These are phyloP conservation scores for Mycena indigotica DNA, from an alignment of 768 basidiomycete species.

Conservation along the genomic window DNA sequence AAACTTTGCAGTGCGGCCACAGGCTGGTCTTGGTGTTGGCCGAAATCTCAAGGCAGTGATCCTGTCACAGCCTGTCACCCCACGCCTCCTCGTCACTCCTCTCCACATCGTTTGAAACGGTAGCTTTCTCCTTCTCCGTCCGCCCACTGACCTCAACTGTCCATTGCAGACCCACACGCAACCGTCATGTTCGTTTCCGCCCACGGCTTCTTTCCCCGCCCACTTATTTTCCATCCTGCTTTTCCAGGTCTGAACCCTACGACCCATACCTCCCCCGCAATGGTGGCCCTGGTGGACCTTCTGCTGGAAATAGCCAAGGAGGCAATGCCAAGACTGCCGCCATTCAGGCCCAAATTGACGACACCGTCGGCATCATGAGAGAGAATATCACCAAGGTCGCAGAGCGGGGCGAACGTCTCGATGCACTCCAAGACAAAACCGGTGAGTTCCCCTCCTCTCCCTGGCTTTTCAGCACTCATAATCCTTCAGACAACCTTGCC, in stretches of 20 bases:
- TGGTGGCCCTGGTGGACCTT: slow-evolving; percentile 62
- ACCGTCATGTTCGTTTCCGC: slow-evolving; percentile 40
- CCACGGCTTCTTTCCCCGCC: slow-evolving; percentile 8
- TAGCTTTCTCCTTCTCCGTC: slow-evolving; percentile 20
- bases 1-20: neutral
- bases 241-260: slow-evolving; percentile 90
- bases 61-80: too few relatives aligned
- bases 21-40: neutral
- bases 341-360: slow-evolving; percentile 96
- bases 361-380: slow-evolving; percentile 96
- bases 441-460: slow-evolving; percentile 55
- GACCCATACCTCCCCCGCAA: slow-evolving; percentile 96
- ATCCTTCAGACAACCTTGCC: slow-evolving; percentile 83
- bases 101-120: slow-evolving; percentile 44
- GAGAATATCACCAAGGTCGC: slow-evolving; percentile 97
- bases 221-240: slow-evolving; percentile 18
- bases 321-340: slow-evolving; percentile 88
- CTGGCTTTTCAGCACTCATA: slow-evolving; percentile 2
- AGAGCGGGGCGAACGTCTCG: slow-evolving; percentile 91
- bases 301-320: slow-evolving; percentile 46
- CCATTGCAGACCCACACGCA: slow-evolving; percentile 33
- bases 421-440: slow-evolving; percentile 96
- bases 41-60: too few relatives aligned
- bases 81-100: slow-evolving; percentile 17
- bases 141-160: slow-evolving; percentile 4